These are phyloP conservation scores for Paramecium sexaurelia DNA, from an alignment of 73 alveolate species.

Conservation along the genomic window DNA sequence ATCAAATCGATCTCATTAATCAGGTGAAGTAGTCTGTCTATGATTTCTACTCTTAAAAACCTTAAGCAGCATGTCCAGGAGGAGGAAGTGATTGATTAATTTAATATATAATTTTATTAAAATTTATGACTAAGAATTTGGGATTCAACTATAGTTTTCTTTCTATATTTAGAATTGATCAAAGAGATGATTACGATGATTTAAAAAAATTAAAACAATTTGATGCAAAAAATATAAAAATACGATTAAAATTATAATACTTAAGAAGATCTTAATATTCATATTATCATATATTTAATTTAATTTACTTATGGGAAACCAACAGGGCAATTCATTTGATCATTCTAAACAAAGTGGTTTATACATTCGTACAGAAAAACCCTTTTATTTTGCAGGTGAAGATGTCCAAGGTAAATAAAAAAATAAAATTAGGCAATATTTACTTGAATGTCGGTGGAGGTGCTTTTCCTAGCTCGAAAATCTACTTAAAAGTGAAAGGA, in stretches of 20 bases:
- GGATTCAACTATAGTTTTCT: too few relatives aligned
- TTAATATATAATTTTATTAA: neutral
- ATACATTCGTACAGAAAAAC: neutral
- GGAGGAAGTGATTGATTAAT: neutral
- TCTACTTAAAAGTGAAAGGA: constrained; percentile 35
- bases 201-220: neutral
- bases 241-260: neutral
- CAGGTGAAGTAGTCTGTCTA: neutral
- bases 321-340: neutral
- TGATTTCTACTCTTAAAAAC: constrained; percentile 13
- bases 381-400: constrained; percentile 44
- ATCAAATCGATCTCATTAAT: constrained; percentile 36
- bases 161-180: too few relatives aligned
- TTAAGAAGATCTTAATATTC: neutral
- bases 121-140: too few relatives aligned
- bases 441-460: neutral
- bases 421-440: neutral
- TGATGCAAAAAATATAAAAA: neutral
- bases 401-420: neutral
- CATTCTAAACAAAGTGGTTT: neutral
- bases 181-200: neutral
- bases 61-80: constrained; percentile 29
- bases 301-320: constrained; percentile 16
- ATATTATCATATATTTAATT: neutral
- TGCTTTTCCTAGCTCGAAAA: neutral